These are phyloP conservation scores for Colletotrichum falcatum DNA, from an alignment of 2,329 filamentous ascomycete species.

Conservation along the genomic window DNA sequence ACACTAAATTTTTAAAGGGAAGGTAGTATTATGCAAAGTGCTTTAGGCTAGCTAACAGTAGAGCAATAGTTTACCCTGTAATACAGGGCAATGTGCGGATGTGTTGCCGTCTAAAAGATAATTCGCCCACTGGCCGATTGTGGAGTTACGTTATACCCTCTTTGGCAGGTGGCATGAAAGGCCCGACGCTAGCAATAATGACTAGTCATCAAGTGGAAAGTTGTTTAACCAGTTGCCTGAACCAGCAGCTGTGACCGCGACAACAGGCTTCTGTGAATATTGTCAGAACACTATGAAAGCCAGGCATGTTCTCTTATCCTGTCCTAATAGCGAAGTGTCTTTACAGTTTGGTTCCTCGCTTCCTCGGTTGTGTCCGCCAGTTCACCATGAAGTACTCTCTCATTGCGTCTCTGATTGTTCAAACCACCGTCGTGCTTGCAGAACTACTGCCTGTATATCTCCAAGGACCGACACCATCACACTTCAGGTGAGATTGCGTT, in stretches of 20 bases:
- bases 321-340: constrained; percentile 1
- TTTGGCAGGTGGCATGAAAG: constrained; percentile 11
- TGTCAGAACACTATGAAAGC: constrained; percentile 5
- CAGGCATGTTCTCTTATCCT: background rate
- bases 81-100: no score
- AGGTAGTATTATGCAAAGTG: constrained; percentile 24
- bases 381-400: constrained; percentile 34
- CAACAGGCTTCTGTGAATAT: background rate
- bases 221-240: background rate
- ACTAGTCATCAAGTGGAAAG: background rate
- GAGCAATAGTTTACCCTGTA: background rate
- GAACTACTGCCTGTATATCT: constrained; percentile 33
- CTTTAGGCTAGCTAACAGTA: background rate
- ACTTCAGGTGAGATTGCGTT: constrained; percentile 15
- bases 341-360: background rate
- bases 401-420: constrained; percentile 30
- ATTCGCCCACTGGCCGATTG: background rate
- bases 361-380: background rate
- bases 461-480: constrained; percentile 20
- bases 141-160: constrained; percentile 5
- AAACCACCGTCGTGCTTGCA: constrained; percentile 28
- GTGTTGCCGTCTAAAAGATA: background rate
- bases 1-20: background rate
- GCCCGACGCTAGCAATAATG: background rate
- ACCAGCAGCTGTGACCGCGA: background rate